Percentiles rank a stretch among this genome's conserved stretches.
Evolutionary conservation across 179 eudicot species (phyloP).

Genomic region (Vitellaria paradoxa): DNA sequence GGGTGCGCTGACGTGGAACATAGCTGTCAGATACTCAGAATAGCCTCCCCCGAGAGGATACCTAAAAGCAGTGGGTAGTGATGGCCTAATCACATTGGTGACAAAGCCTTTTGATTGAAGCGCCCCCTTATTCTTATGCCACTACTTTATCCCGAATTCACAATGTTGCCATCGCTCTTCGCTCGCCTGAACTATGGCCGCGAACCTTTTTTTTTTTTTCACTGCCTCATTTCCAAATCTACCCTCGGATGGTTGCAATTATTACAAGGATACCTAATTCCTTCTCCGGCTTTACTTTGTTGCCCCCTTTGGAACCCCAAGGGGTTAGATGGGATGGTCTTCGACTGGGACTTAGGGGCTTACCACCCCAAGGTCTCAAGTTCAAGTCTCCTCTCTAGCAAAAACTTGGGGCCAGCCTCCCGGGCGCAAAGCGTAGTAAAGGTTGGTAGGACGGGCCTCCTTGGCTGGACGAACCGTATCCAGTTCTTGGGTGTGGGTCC

Average conservation of each 20-base stretch:
- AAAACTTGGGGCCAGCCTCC: too few relatives aligned
- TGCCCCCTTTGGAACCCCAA: background rate
- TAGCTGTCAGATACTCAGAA: too few relatives aligned
- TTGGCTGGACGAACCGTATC: too few relatives aligned
- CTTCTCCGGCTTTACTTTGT: background rate
- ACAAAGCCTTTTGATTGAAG: conserved; percentile 8
- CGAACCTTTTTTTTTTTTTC: background rate
- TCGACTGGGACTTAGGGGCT: too few relatives aligned
- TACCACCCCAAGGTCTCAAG: too few relatives aligned
- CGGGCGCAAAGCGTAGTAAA: too few relatives aligned
- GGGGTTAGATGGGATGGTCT: too few relatives aligned
- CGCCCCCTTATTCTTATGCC: background rate
- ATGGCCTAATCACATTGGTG: conserved; percentile 33
- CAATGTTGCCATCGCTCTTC: background rate
- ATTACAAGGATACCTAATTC: background rate
- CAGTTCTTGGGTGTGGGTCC: too few relatives aligned
- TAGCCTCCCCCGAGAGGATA: background rate
- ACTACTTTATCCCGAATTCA: background rate
- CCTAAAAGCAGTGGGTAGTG: conserved; percentile 21
- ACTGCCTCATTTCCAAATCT: background rate
- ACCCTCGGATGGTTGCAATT: background rate
- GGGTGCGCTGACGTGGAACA: too few relatives aligned
- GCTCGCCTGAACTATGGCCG: background rate
- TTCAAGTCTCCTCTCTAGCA: too few relatives aligned
- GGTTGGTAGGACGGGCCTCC: too few relatives aligned